Evolutionary conservation across 768 basidiomycete species (phyloP).

Genomic region (Cantharellus cinnabarinus): DNA sequence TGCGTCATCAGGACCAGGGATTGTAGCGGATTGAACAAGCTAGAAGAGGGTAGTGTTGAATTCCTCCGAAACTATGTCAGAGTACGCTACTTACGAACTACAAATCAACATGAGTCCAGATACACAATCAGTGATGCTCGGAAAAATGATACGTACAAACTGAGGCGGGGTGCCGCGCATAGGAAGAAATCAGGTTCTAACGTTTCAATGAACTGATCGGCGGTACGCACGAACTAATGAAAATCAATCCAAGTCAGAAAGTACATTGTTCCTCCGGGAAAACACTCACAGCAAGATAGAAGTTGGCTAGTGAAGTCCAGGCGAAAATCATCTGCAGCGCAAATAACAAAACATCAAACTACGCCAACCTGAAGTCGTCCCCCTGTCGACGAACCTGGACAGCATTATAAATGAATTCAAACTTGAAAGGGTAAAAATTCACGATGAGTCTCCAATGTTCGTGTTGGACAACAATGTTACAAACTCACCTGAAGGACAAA

Average conservation of each 20-base stretch:
- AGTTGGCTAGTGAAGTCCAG: slow-evolving; percentile 87
- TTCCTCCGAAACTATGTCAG: too few relatives aligned
- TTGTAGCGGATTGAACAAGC: slow-evolving; percentile 66
- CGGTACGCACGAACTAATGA: not conserved
- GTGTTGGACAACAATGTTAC: not conserved
- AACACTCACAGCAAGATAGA: slow-evolving; percentile 36
- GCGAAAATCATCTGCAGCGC: slow-evolving; percentile 62
- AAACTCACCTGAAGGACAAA: slow-evolving; percentile 33
- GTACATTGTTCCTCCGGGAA: not conserved
- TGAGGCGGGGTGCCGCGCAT: not conserved
- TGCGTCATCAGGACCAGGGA: slow-evolving; percentile 33
- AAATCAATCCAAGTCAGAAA: not conserved
- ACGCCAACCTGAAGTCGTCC: slow-evolving; percentile 15
- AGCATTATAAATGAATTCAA: slow-evolving; percentile 85
- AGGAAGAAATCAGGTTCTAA: not conserved
- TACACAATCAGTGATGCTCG: too few relatives aligned
- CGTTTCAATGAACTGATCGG: not conserved
- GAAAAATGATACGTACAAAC: too few relatives aligned
- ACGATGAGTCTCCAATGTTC: not conserved
- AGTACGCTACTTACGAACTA: too few relatives aligned
- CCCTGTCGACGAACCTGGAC: slow-evolving; percentile 15
- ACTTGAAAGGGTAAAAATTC: slow-evolving; percentile 16
- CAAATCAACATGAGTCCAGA: too few relatives aligned
- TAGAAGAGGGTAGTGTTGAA: slow-evolving; percentile 15
- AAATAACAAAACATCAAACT: slow-evolving; percentile 12